phyloP scores from a whole-genome alignment of 2,329 filamentous ascomycete genomes.

The Trichoderma breve region DNA sequence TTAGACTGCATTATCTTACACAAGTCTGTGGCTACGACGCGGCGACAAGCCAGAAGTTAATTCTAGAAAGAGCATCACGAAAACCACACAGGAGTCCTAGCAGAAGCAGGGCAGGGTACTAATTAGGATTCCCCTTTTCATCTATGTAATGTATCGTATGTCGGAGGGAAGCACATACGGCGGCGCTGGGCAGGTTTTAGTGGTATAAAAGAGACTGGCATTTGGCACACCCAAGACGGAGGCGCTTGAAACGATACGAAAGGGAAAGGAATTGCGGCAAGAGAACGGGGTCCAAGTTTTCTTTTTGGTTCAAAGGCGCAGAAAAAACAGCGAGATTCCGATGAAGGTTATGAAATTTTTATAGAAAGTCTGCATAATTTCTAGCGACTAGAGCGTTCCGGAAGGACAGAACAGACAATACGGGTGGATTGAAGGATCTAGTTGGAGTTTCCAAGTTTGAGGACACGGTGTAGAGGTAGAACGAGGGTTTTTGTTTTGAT shows the following conservation, averaged over 20 bases:
- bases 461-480: conserved; percentile 8
- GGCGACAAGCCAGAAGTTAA: conserved; percentile 47
- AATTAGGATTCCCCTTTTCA: background rate
- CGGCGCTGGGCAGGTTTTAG: background rate
- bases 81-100: conserved; percentile 30
- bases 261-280: background rate
- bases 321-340: conserved; percentile 1
- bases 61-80: conserved; percentile 40
- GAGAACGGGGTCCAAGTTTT: background rate
- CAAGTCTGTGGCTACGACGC: conserved; percentile 54
- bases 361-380: conserved; percentile 7
- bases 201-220: background rate
- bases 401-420: background rate
- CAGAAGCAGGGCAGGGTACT: conserved; percentile 23
- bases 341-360: conserved; percentile 3
- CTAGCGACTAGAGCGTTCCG: conserved; percentile 1
- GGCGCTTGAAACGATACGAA: background rate
- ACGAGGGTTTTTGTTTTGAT: background rate
- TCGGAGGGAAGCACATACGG: background rate
- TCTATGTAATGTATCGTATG: conserved; percentile 2
- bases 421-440: background rate
- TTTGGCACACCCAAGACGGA: conserved; percentile 1
- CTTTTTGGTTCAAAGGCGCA: conserved; percentile 9
- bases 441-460: background rate
- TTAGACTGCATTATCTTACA: conserved; percentile 51